Evolutionary conservation across 75 land plant genomes (phyloP).

Genomic region (Selaginella moellendorffii): DNA sequence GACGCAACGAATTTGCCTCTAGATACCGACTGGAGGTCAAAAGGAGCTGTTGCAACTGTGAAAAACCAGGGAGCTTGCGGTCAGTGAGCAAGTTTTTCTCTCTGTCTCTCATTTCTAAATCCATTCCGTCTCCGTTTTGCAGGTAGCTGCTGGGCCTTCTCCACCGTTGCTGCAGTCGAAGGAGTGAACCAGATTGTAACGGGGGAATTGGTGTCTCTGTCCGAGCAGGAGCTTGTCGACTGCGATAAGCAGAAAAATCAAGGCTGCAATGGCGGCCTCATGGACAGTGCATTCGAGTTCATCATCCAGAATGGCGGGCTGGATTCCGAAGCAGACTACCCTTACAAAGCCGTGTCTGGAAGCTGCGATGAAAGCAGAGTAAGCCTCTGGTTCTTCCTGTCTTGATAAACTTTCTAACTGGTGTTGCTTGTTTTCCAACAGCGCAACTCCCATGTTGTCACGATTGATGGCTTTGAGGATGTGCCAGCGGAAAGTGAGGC

Average conservation of each 20-base stretch:
- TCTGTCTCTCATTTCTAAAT: no score
- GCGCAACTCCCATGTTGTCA: not conserved
- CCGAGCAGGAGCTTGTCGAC: not conserved
- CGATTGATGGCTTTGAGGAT: not conserved
- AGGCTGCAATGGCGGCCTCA: no score
- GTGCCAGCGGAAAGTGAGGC: not conserved
- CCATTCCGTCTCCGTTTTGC: no score
- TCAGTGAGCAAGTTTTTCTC: no score
- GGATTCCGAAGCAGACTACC: not conserved
- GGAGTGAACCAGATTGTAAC: no score
- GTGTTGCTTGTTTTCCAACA: not conserved
- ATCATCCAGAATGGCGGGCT: not conserved
- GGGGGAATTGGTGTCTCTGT: not conserved
- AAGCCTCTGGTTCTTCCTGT: not conserved
- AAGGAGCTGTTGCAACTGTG: no score
- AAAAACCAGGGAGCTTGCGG: no score
- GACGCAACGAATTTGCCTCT: no score
- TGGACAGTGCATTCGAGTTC: not conserved
- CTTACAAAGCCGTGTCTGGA: not conserved
- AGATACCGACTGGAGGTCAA: no score
- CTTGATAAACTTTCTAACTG: not conserved
- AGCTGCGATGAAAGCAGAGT: not conserved
- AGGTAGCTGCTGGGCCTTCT: not conserved
- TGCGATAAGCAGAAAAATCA: no score
- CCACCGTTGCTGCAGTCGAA: not conserved